Evolutionary conservation across 805 yeast genomes (phyloP).

Genomic region (Pichia californica): DNA sequence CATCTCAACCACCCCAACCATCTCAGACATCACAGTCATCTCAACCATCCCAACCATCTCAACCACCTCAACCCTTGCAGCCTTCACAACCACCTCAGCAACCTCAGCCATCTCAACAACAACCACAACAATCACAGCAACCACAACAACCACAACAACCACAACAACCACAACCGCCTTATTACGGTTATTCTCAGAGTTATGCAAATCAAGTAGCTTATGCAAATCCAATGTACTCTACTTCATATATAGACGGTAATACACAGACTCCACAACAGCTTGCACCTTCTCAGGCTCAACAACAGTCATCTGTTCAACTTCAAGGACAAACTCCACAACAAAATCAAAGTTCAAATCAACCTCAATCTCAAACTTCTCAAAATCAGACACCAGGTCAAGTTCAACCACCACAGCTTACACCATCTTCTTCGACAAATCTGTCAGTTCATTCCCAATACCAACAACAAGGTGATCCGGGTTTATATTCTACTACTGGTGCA

Average conservation of each 20-base stretch:
- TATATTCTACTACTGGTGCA: no score
- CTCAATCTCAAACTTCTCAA: background rate
- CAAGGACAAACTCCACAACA: slow-evolving; percentile 10
- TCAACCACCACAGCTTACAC: slow-evolving; percentile 12
- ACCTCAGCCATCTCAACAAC: slow-evolving; percentile 8
- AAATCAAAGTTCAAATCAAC: slow-evolving; percentile 2
- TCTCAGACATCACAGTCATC: no score
- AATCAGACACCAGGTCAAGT: slow-evolving; percentile 7
- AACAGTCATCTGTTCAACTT: background rate
- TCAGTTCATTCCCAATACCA: no score
- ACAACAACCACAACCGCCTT: background rate
- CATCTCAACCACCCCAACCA: no score
- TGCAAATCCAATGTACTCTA: background rate
- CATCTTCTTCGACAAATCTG: slow-evolving; percentile 2
- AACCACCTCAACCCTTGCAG: background rate
- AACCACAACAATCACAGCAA: background rate
- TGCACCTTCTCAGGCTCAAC: background rate
- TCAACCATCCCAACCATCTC: no score
- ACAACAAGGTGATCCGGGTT: no score
- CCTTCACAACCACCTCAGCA: slow-evolving; percentile 7
- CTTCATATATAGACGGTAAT: background rate
- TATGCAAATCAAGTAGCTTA: background rate
- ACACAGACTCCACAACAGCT: background rate
- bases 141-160: background rate
- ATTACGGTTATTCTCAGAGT: slow-evolving; percentile 1